Evolutionary conservation across 2,329 filamentous ascomycete genomes (phyloP).

Genomic region (Neonectria ditissima): DNA sequence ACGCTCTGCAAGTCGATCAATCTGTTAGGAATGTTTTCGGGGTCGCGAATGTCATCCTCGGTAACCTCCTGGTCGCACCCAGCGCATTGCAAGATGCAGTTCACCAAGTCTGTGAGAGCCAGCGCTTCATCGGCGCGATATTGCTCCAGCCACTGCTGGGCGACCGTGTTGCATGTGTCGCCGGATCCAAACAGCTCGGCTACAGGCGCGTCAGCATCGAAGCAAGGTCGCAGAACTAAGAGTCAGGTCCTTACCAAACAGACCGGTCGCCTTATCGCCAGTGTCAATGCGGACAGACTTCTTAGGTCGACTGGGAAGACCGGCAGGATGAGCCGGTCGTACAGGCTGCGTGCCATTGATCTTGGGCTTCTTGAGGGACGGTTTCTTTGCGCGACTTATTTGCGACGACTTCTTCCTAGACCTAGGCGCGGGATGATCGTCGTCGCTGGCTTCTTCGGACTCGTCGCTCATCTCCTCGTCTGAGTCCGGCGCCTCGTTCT

Average conservation of each 20-base stretch:
- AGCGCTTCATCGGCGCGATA: slow-evolving; percentile 66
- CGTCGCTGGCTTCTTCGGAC: slow-evolving; percentile 61
- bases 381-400: slow-evolving; percentile 63
- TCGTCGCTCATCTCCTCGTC: slow-evolving; percentile 60
- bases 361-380: slow-evolving; percentile 73
- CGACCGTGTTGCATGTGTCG: slow-evolving; percentile 66
- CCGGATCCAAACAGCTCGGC: slow-evolving; percentile 74
- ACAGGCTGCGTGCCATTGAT: slow-evolving; percentile 65
- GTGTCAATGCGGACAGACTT: slow-evolving; percentile 66
- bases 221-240: slow-evolving; percentile 8
- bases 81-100: slow-evolving; percentile 76
- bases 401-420: slow-evolving; percentile 58
- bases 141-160: slow-evolving; percentile 69
- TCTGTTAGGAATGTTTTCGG: slow-evolving; percentile 84
- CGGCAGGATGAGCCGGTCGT: slow-evolving; percentile 53
- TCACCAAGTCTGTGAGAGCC: slow-evolving; percentile 72
- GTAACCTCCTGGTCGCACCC: slow-evolving; percentile 86
- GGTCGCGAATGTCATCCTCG: slow-evolving; percentile 86
- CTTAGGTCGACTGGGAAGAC: slow-evolving; percentile 66
- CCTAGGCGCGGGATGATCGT: slow-evolving; percentile 53
- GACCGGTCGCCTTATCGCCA: slow-evolving; percentile 62
- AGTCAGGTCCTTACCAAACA: slow-evolving; percentile 62
- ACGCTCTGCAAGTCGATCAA: slow-evolving; percentile 88
- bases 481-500: slow-evolving; percentile 61
- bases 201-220: slow-evolving; percentile 49